These are phyloP conservation scores for Ophiostoma triangulosporum DNA, from an alignment of 2,329 filamentous ascomycete genomes.

Conservation along the genomic window DNA sequence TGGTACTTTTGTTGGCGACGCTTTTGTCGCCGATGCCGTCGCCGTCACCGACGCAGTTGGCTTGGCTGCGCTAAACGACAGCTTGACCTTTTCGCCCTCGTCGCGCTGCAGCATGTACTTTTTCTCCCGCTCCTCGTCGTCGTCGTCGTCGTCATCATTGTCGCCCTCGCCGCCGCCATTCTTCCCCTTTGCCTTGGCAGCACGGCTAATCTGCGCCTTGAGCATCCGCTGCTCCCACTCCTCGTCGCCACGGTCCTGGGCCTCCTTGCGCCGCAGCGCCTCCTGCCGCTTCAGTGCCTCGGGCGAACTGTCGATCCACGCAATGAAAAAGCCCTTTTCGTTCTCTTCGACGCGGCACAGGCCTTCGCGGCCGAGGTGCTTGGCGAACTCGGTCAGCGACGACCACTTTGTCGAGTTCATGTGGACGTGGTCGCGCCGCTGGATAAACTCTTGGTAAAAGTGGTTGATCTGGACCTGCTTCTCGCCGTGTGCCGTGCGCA, in stretches of 20 bases:
- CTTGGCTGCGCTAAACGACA: slow-evolving; percentile 45
- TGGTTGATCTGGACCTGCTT: slow-evolving; percentile 81
- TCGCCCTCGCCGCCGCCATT: slow-evolving; percentile 30
- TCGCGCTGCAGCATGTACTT: slow-evolving; percentile 41
- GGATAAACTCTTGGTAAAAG: slow-evolving; percentile 92
- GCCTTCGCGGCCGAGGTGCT: slow-evolving; percentile 71
- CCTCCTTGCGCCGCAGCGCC: slow-evolving; percentile 68
- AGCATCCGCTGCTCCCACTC: slow-evolving; percentile 76
- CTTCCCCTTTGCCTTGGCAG: slow-evolving; percentile 42
- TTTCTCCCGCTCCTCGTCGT: slow-evolving; percentile 27
- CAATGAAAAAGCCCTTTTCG: slow-evolving; percentile 69
- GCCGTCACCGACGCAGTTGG: slow-evolving; percentile 13
- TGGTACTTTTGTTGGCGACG: neutral
- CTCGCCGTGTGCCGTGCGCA: slow-evolving; percentile 77
- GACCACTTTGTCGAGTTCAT: slow-evolving; percentile 91
- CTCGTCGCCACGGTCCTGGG: slow-evolving; percentile 81
- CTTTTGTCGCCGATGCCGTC: slow-evolving; percentile 9
- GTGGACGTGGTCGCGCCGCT: slow-evolving; percentile 66
- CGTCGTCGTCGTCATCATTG: slow-evolving; percentile 26
- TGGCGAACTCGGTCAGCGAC: slow-evolving; percentile 78
- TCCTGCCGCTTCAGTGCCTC: slow-evolving; percentile 72
- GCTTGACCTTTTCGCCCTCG: slow-evolving; percentile 62
- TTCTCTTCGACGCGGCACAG: slow-evolving; percentile 85
- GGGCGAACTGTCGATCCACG: slow-evolving; percentile 85
- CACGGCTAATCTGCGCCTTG: slow-evolving; percentile 68